Conservation (phyloP, 768 basidiomycete species). For the Lactifluus piperatus region DNA sequence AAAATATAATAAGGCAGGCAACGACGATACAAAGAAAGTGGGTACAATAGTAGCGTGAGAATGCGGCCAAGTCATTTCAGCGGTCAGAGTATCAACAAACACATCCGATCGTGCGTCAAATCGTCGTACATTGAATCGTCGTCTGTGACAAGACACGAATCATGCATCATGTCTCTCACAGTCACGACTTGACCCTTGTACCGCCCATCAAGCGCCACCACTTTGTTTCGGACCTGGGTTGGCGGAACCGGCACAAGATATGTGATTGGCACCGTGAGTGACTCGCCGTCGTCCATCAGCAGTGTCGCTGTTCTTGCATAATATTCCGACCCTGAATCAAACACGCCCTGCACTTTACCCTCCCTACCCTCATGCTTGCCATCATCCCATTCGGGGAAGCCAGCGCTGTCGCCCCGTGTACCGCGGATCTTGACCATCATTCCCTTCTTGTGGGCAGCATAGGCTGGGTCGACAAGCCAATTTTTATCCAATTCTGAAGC, state of each 20-base stretch:
- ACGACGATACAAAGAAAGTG: neutral
- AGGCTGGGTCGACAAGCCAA: conserved; percentile 35
- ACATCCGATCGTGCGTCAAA: conserved; percentile 17
- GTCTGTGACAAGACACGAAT: conserved; percentile 15
- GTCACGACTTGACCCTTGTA: conserved; percentile 29
- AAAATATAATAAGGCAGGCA: neutral
- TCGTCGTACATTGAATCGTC: conserved; percentile 19
- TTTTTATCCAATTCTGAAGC: conserved; percentile 30
- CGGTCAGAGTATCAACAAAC: conserved; percentile 8
- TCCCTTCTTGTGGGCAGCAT: conserved; percentile 26
- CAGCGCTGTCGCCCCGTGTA: conserved; percentile 23
- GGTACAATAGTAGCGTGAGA: neutral
- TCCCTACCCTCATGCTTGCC: conserved; percentile 27
- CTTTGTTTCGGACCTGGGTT: conserved; percentile 35
- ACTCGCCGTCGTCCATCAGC: conserved; percentile 29
- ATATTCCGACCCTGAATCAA: conserved; percentile 25
- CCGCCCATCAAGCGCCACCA: conserved; percentile 40
- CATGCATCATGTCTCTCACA: conserved; percentile 14
- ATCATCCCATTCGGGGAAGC: conserved; percentile 31
- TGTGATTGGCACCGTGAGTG: conserved; percentile 32
- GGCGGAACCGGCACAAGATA: conserved; percentile 38
- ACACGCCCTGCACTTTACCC: conserved; percentile 26
- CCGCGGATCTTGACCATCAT: conserved; percentile 34
- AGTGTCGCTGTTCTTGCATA: conserved; percentile 25
- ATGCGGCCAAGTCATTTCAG: neutral